Conservation (phyloP, 75 land plant genomes). For the Sequoiadendron giganteum region DNA sequence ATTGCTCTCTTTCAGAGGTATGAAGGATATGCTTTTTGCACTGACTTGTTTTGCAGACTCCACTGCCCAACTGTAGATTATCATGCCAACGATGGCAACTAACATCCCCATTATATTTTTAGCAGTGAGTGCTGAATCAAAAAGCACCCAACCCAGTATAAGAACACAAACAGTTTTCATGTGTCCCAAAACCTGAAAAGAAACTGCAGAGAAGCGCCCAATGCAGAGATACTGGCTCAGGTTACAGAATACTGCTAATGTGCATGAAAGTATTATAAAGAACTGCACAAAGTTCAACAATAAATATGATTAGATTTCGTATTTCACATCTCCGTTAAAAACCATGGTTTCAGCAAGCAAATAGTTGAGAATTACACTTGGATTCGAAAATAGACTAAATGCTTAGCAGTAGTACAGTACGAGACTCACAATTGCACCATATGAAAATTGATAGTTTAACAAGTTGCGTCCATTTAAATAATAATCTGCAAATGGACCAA, state of each 20-base stretch:
- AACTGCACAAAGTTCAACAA: constrained; percentile 40
- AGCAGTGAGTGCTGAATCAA: constrained; percentile 52
- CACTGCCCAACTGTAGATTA: constrained; percentile 63
- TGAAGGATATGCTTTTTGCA: constrained; percentile 18
- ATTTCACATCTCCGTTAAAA: not conserved
- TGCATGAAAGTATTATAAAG: constrained; percentile 66
- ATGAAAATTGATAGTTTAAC: constrained; percentile 39
- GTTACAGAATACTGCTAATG: constrained; percentile 68
- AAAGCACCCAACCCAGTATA: constrained; percentile 65
- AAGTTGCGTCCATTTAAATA: constrained; percentile 39
- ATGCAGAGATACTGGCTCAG: constrained; percentile 80
- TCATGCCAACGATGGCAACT: constrained; percentile 68
- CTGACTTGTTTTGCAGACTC: constrained; percentile 40
- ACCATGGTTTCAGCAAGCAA: not conserved
- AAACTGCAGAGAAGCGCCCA: constrained; percentile 78
- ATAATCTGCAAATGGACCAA: constrained; percentile 74
- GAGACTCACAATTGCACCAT: constrained; percentile 63
- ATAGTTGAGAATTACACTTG: not conserved
- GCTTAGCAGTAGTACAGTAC: not conserved
- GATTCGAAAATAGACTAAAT: constrained; percentile 3
- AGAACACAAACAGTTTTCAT: constrained; percentile 88
- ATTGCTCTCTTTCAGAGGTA: not conserved
- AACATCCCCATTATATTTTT: constrained; percentile 69
- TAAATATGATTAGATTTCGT: constrained; percentile 2
- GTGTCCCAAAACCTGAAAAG: constrained; percentile 86